Base-by-base conservation (phyloP, 805 yeast genomes). In the Hemisphaericaspora nanyangensis region DNA sequence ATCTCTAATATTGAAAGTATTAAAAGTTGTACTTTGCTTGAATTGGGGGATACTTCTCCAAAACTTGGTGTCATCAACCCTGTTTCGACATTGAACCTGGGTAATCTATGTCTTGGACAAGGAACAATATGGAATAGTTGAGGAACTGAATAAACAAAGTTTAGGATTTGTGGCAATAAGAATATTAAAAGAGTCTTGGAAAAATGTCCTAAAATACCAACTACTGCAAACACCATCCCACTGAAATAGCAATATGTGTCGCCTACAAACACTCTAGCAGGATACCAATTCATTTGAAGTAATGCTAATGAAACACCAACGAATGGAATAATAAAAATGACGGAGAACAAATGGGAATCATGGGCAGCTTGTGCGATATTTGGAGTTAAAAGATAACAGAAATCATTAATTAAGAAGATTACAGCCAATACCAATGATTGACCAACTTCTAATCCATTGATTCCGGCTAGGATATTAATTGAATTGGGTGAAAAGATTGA, bases 181-280 rank as follows among this genome's bases (percentile, higher is more conserved):
- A 93, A 82, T 25, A 90, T 61, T 61, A 93, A 68, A 49, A 91
- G 68, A 0, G 99, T 93, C 63, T 93, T 93, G 31, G 96, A 87
- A 60, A 90, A 93, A 67, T 93, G 99, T 1, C 98, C 98, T 42
- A 87, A 72, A 26, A 93, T 93, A 1, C 97, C 98, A 22, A 87
- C 96, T 19, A 90, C 93, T 0, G 98, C 99, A 61, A 93, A 89
- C 1, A 93, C 95, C 99, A 93, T 93, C 3, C 99, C 99, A 18
- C 96, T 88, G 61, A 93, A 90, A 63, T 93, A 93, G 64, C 99
- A 93, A 68, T 85, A 93, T 0, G 99, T 91, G 58, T 93, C 99
- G 22, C 99, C 99, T 6, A 93, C 99, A 64, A 93, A 93, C 1
- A 88, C 98, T 40, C 65, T 65, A 0, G 99, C 88, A 0, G 99